phyloP scores from a whole-genome alignment of 805 yeast species.

The Candida stauntonica region DNA sequence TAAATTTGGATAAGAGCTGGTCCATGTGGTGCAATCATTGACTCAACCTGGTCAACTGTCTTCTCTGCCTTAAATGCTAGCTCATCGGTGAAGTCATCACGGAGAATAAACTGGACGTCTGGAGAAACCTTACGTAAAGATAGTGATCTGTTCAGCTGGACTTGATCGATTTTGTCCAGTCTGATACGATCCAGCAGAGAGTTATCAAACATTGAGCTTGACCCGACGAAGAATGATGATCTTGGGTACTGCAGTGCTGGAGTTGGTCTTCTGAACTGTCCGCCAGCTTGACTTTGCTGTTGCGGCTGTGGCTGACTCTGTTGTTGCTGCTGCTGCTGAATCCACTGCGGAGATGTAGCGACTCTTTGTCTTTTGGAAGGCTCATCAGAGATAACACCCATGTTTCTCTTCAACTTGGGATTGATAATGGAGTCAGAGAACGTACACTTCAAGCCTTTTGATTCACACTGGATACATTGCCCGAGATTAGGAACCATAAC shows the following conservation, averaged over 20 bases:
- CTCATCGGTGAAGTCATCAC: slow-evolving; percentile 75
- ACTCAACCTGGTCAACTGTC: slow-evolving; percentile 80
- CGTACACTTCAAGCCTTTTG: slow-evolving; percentile 70
- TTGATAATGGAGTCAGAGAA: slow-evolving; percentile 52
- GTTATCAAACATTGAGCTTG: slow-evolving; percentile 80
- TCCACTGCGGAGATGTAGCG: slow-evolving; percentile 1
- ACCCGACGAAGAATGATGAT: slow-evolving; percentile 84
- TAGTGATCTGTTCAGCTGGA: slow-evolving; percentile 61
- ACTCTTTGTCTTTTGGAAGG: slow-evolving; percentile 12
- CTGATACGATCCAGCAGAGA: slow-evolving; percentile 60
- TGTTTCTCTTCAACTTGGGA: slow-evolving; percentile 34
- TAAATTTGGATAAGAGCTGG: slow-evolving; percentile 73
- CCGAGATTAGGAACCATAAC: slow-evolving; percentile 58
- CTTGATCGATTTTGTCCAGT: slow-evolving; percentile 72
- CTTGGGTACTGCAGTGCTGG: slow-evolving; percentile 79
- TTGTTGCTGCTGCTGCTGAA: slow-evolving; percentile 6
- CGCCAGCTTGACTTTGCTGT: slow-evolving; percentile 11
- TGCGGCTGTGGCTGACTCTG: slow-evolving; percentile 6
- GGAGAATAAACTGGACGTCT: slow-evolving; percentile 67
- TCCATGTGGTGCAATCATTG: slow-evolving; percentile 89
- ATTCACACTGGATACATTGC: slow-evolving; percentile 73
- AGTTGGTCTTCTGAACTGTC: slow-evolving; percentile 14
- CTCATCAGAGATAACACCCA: slow-evolving; percentile 20
- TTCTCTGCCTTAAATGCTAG: slow-evolving; percentile 64
- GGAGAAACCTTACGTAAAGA: slow-evolving; percentile 77